A percentile compares a stretch with the other conserved stretches of the same genome.
These are phyloP conservation scores for Hippophae rhamnoides DNA, from an alignment of 306 rosid species.

Conservation along the genomic window DNA sequence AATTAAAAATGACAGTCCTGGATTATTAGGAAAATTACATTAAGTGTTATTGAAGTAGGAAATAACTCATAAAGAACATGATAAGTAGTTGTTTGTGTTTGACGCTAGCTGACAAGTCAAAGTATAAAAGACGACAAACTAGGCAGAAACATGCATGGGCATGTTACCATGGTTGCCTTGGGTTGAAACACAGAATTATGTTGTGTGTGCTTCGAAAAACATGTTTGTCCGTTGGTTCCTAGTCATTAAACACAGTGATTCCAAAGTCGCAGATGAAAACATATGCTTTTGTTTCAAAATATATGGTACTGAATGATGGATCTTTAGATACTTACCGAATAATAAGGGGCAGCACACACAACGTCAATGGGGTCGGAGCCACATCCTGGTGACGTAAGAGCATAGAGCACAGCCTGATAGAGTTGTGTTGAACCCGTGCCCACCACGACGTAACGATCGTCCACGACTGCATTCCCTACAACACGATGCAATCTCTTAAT, in stretches of 20 bases:
- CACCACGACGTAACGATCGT: slow-evolving; percentile 38
- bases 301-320: background rate
- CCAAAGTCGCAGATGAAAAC: background rate
- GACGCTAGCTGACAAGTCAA: background rate
- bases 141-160: slow-evolving; percentile 28
- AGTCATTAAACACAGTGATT: slow-evolving; percentile 4
- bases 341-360: slow-evolving; percentile 63
- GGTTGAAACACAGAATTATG: background rate
- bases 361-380: slow-evolving; percentile 36
- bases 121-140: background rate
- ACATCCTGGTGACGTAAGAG: slow-evolving; percentile 34
- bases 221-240: slow-evolving; percentile 33
- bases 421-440: slow-evolving; percentile 79
- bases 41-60: too few relatives aligned
- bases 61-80: too few relatives aligned
- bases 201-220: slow-evolving; percentile 9
- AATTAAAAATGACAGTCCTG: too few relatives aligned
- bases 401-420: slow-evolving; percentile 51
- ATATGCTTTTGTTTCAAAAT: background rate
- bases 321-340: slow-evolving; percentile 40
- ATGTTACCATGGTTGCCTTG: slow-evolving; percentile 29
- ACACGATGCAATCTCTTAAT: slow-evolving; percentile 42
- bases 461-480: slow-evolving; percentile 51
- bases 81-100: too few relatives aligned
- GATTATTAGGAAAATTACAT: too few relatives aligned